Conservation (phyloP, 164 flowering plant species). For the Stephania cephalantha region DNA sequence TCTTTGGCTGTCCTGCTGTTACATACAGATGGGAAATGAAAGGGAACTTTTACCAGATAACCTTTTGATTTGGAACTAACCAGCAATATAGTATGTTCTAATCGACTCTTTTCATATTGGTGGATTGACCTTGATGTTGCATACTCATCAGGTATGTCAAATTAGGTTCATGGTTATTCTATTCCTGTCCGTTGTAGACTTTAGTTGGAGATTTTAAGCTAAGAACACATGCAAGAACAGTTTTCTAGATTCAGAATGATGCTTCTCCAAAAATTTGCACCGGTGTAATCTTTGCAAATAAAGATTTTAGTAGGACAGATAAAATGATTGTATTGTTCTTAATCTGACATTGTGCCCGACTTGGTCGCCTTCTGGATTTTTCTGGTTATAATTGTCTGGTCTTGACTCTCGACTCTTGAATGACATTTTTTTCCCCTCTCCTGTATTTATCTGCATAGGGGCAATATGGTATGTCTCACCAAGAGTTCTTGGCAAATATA, state of each 20-base stretch:
- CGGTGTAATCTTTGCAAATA: background rate
- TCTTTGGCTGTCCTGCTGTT: background rate
- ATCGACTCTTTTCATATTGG: background rate
- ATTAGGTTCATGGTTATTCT: background rate
- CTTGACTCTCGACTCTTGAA: too few relatives aligned
- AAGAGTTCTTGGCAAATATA: conserved; percentile 28
- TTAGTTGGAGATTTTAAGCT: background rate
- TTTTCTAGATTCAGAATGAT: background rate
- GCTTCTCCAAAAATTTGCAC: background rate
- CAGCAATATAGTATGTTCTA: background rate
- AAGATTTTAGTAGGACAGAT: background rate
- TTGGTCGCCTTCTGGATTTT: too few relatives aligned
- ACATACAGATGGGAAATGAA: background rate
- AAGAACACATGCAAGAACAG: background rate
- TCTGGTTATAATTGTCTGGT: background rate
- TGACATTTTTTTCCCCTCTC: background rate
- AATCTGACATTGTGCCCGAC: background rate
- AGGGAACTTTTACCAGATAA: background rate
- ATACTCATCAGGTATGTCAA: background rate
- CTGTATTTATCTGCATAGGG: conserved; percentile 18
- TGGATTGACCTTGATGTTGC: background rate
- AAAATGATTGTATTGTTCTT: background rate
- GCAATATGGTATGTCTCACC: conserved; percentile 27
- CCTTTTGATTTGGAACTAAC: background rate
- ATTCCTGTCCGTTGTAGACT: background rate